phyloP scores from a whole-genome alignment of 1,284 basidiomycete genomes.

The Apiotrichum porosum region DNA sequence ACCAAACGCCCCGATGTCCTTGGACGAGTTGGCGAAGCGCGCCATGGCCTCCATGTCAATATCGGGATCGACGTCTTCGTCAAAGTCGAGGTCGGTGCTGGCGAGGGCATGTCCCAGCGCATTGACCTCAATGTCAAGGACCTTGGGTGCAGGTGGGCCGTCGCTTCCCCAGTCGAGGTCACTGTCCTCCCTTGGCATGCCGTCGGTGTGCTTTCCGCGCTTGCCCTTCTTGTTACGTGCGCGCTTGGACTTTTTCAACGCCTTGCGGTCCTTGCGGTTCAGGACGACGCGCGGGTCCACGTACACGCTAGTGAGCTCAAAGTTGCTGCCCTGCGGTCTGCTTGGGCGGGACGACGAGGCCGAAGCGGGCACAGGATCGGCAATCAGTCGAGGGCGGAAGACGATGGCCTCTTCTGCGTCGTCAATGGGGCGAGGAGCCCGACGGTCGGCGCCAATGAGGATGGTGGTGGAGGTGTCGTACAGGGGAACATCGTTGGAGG shows the following conservation, averaged over 20 bases:
- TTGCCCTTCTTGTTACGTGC: slow-evolving; percentile 15
- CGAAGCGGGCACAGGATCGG: slow-evolving; percentile 13
- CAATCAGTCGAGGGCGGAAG: slow-evolving; percentile 32
- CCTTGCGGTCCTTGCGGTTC: slow-evolving; percentile 25
- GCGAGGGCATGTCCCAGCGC: slow-evolving; percentile 19
- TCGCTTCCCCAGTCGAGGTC: slow-evolving; percentile 50
- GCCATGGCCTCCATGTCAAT: slow-evolving; percentile 28
- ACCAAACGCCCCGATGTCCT: slow-evolving; percentile 18
- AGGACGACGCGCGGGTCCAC: slow-evolving; percentile 24
- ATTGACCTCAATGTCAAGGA: slow-evolving; percentile 14
- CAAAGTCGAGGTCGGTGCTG: slow-evolving; percentile 8
- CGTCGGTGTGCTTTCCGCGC: slow-evolving; percentile 11
- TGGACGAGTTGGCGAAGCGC: slow-evolving; percentile 13
- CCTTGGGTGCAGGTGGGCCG: slow-evolving; percentile 31
- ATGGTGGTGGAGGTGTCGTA: slow-evolving; percentile 20
- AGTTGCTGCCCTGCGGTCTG: background rate
- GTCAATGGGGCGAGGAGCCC: slow-evolving; percentile 5
- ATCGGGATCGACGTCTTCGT: slow-evolving; percentile 23
- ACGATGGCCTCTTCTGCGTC: slow-evolving; percentile 45
- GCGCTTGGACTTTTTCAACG: slow-evolving; percentile 28
- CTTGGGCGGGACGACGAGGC: background rate
- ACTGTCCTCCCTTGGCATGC: slow-evolving; percentile 34
- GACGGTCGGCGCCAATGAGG: slow-evolving; percentile 18
- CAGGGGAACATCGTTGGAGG: slow-evolving; percentile 6
- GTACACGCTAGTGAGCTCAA: slow-evolving; percentile 15